These are phyloP conservation scores for Phyllachora maydis DNA, from an alignment of 2,329 filamentous ascomycete species.

Conservation along the genomic window DNA sequence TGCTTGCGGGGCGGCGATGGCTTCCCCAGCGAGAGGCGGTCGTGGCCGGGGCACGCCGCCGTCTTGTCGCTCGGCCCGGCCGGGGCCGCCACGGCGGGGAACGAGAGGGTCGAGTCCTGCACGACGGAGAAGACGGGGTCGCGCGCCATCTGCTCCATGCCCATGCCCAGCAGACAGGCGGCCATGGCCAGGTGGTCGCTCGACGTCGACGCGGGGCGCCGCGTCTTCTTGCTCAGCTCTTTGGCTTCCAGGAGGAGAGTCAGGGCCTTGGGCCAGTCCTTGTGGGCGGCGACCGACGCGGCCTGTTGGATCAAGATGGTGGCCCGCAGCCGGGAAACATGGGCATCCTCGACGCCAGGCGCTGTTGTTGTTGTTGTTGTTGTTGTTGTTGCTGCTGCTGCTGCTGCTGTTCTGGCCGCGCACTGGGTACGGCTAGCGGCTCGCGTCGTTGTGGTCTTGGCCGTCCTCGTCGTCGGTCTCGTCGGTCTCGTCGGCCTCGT, in stretches of 20 bases:
- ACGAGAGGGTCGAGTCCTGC: conserved; percentile 80
- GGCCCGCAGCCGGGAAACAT: conserved; percentile 15
- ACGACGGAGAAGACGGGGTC: conserved; percentile 79
- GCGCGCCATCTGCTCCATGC: conserved; percentile 49
- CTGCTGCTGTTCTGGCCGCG: too few species aligned
- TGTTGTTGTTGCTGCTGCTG: too few species aligned
- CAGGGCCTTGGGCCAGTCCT: conserved; percentile 37
- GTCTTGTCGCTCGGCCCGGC: conserved; percentile 17
- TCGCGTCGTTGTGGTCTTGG: conserved; percentile 8
- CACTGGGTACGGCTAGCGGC: conserved; percentile 7
- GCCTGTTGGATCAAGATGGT: conserved; percentile 20
- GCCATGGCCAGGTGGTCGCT: conserved; percentile 42
- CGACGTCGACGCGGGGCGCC: conserved; percentile 16
- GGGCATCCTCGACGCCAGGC: conserved; percentile 9
- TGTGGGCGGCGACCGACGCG: conserved; percentile 21
- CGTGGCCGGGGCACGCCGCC: too few species aligned
- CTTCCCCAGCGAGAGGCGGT: conserved; percentile 14
- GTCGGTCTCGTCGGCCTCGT: too few species aligned
- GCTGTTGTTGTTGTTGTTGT: too few species aligned
- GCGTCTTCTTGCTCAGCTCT: conserved; percentile 12
- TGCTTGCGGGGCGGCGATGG: conserved; percentile 14
- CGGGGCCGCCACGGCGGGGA: conserved; percentile 41
- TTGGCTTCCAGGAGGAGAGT: conserved; percentile 28
- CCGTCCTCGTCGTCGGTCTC: conserved; percentile 8
- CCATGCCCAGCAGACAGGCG: conserved; percentile 45